Evolutionary conservation across 148 eudicot genomes (phyloP).

Genomic region (Gaultheria prostrata): DNA sequence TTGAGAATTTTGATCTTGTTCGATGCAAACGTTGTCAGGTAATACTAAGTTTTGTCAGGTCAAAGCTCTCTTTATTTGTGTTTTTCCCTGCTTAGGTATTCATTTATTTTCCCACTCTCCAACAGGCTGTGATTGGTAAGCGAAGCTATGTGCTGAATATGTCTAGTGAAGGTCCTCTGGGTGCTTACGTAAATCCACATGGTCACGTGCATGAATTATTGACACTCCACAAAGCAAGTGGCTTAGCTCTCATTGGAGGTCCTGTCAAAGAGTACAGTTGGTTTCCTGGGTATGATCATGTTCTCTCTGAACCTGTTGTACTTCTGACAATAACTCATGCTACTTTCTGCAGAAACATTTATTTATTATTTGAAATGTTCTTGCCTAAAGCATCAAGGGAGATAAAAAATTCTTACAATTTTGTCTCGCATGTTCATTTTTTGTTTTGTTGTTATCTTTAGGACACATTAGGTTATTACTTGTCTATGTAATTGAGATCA

Average conservation of each 20-base stretch:
- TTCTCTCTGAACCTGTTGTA: not conserved
- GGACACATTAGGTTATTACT: not conserved
- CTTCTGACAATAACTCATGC: not conserved
- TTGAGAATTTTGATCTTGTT: constrained; percentile 72
- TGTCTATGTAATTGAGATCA: not conserved
- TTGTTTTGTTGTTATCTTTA: not conserved
- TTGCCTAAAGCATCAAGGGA: not conserved
- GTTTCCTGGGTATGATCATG: constrained; percentile 85
- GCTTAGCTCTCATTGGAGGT: constrained; percentile 63
- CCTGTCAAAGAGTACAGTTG: constrained; percentile 79
- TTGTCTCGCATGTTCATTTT: not conserved
- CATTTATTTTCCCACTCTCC: not conserved
- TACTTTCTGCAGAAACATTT: not conserved
- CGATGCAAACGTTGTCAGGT: constrained; percentile 90
- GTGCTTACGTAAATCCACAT: constrained; percentile 81
- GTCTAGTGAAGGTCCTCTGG: constrained; percentile 94
- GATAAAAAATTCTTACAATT: not conserved
- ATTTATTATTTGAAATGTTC: not conserved
- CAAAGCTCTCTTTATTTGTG: not conserved
- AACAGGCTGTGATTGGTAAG: constrained; percentile 58
- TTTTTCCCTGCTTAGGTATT: not conserved
- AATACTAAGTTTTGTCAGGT: constrained; percentile 10
- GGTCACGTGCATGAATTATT: constrained; percentile 86
- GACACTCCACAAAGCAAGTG: constrained; percentile 65
- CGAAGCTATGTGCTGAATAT: constrained; percentile 87